A percentile compares a stretch with the other conserved stretches of the same genome.
Conservation (phyloP, 2,329 filamentous ascomycete species). For the Fusarium proliferatum region DNA sequence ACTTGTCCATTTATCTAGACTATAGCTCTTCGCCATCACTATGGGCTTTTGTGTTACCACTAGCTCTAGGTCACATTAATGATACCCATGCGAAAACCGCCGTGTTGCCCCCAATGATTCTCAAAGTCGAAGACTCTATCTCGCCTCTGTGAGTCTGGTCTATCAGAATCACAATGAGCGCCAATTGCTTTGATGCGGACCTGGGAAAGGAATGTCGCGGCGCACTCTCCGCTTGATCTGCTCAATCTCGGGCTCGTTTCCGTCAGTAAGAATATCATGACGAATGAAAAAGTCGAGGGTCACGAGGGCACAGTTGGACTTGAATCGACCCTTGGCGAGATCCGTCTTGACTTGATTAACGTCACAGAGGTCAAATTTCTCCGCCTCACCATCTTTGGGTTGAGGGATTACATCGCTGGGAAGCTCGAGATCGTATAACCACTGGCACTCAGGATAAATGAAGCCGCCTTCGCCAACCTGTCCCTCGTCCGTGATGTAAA, state of each 20-base stretch:
- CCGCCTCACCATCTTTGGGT: slow-evolving; percentile 90
- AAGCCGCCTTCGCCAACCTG: slow-evolving; percentile 84
- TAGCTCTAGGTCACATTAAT: slow-evolving; percentile 39
- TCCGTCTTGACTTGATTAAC: slow-evolving; percentile 80
- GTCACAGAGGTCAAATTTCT: slow-evolving; percentile 81
- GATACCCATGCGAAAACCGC: slow-evolving; percentile 41
- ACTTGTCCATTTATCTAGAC: slow-evolving; percentile 22
- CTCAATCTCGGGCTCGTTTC: slow-evolving; percentile 82
- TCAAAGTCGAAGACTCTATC: slow-evolving; percentile 9
- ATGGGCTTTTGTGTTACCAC: slow-evolving; percentile 22
- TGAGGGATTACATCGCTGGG: slow-evolving; percentile 73
- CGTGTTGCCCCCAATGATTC: slow-evolving; percentile 19
- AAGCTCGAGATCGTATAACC: slow-evolving; percentile 89
- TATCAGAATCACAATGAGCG: slow-evolving; percentile 18
- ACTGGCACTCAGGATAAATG: slow-evolving; percentile 91
- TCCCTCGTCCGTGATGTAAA: slow-evolving; percentile 79
- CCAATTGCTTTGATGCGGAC: slow-evolving; percentile 63
- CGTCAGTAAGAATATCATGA: slow-evolving; percentile 80
- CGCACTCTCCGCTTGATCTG: slow-evolving; percentile 82
- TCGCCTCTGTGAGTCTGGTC: neutral
- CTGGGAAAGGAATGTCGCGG: slow-evolving; percentile 83
- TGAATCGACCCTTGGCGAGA: slow-evolving; percentile 80
- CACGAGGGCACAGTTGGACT: slow-evolving; percentile 89
- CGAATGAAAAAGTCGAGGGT: slow-evolving; percentile 91
- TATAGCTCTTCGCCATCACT: slow-evolving; percentile 14